Evolutionary conservation across 2,329 filamentous ascomycete species (phyloP).

Genomic region (Cladorrhinum sp.): DNA sequence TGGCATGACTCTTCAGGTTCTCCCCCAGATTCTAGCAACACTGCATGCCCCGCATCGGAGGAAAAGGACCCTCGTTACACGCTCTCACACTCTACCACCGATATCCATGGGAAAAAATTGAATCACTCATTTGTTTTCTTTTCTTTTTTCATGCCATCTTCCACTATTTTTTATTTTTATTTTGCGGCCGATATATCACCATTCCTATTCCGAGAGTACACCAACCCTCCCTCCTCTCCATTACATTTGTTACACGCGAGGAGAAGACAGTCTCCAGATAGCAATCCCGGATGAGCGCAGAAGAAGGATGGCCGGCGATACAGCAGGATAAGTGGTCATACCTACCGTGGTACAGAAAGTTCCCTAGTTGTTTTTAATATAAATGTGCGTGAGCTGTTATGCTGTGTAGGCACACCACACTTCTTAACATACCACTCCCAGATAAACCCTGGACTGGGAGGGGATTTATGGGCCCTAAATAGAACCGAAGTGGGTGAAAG

Average conservation of each 20-base stretch:
- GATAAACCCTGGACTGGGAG: too few relatives aligned
- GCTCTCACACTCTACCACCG: too few relatives aligned
- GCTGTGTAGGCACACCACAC: too few relatives aligned
- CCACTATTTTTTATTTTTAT: background rate
- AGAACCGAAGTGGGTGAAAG: too few relatives aligned
- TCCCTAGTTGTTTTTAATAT: background rate
- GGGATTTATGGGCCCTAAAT: too few relatives aligned
- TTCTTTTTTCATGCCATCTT: background rate
- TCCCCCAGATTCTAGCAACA: background rate
- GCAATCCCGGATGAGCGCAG: background rate
- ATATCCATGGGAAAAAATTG: too few relatives aligned
- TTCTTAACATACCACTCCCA: too few relatives aligned
- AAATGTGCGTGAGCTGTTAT: background rate
- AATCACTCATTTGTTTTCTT: background rate
- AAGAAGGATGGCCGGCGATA: background rate
- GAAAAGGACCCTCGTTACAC: background rate
- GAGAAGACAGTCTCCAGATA: background rate
- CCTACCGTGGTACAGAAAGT: background rate
- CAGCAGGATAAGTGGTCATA: background rate
- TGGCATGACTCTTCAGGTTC: background rate
- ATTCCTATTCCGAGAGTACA: background rate
- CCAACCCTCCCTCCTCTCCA: background rate
- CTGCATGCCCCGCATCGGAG: background rate
- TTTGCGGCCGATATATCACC: background rate
- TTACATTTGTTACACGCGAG: background rate